These are phyloP conservation scores for Plasmodium berghei DNA, from an alignment of 169 alveolate genomes.

Conservation along the genomic window DNA sequence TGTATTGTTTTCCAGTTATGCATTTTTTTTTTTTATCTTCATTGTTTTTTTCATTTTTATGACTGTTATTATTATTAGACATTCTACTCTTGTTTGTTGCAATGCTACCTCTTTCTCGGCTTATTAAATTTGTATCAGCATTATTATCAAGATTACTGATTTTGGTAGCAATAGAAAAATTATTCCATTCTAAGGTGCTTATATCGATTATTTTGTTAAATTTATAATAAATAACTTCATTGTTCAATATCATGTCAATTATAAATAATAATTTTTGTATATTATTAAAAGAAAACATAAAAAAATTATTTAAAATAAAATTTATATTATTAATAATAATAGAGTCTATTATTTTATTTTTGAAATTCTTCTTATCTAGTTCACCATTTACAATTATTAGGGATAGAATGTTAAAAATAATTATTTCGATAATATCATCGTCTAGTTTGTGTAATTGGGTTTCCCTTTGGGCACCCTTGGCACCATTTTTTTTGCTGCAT, in stretches of 20 bases:
- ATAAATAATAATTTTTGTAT: slow-evolving; percentile 49
- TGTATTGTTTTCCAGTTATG: not conserved
- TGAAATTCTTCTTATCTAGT: slow-evolving; percentile 39
- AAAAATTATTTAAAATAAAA: slow-evolving; percentile 40
- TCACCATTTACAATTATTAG: slow-evolving; percentile 30
- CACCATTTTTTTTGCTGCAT: too few relatives aligned
- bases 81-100: not conserved
- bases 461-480: too few relatives aligned
- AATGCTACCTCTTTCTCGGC: not conserved
- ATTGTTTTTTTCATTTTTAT: not conserved
- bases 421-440: slow-evolving; percentile 43
- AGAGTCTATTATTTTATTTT: slow-evolving; percentile 45
- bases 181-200: not conserved
- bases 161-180: not conserved
- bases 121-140: not conserved
- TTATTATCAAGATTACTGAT: not conserved
- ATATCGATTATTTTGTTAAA: slow-evolving; percentile 17
- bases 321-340: slow-evolving; percentile 30
- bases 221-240: slow-evolving; percentile 62
- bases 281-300: slow-evolving; percentile 14
- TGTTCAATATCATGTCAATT: slow-evolving; percentile 48
- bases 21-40: not conserved
- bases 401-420: slow-evolving; percentile 45
- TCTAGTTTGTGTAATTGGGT: slow-evolving; percentile 3
- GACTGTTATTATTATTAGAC: not conserved